phyloP scores from a whole-genome alignment of 768 basidiomycete species.

The Epithele typhae region DNA sequence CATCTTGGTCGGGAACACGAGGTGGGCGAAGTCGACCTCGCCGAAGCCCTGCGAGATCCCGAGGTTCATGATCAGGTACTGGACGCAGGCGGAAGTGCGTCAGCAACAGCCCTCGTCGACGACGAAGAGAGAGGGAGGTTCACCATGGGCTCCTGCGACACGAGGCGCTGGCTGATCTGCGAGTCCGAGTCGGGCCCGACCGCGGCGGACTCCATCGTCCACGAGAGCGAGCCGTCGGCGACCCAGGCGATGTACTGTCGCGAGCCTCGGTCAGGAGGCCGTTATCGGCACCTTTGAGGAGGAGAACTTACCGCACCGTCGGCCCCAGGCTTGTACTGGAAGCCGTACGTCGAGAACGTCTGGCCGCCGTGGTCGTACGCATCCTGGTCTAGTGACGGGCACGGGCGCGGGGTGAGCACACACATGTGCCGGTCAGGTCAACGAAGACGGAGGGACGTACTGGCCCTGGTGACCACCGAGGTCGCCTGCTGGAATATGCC shows the following conservation, averaged over 20 bases:
- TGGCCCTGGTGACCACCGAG: conserved; percentile 39
- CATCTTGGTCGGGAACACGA: conserved; percentile 57
- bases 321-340: too few species aligned
- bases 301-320: conserved; percentile 75
- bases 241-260: conserved; percentile 87
- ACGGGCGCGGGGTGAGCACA: too few species aligned
- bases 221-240: conserved; percentile 51
- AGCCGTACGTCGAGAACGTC: conserved; percentile 39
- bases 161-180: conserved; percentile 60
- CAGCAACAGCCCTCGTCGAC: background rate
- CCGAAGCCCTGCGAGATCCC: conserved; percentile 63
- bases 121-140: conserved; percentile 24
- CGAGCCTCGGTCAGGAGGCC: conserved; percentile 78
- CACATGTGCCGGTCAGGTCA: too few species aligned
- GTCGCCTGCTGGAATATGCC: conserved; percentile 83
- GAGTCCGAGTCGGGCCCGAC: conserved; percentile 50
- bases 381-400: too few species aligned
- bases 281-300: conserved; percentile 46
- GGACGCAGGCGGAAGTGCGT: conserved; percentile 26
- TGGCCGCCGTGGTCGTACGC: too few species aligned
- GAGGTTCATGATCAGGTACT: too few species aligned
- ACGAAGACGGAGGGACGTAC: conserved; percentile 32
- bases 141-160: conserved; percentile 84
- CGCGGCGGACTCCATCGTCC: conserved; percentile 65
- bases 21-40: conserved; percentile 45